phyloP scores from a whole-genome alignment of 306 rosid species.

The Cucumis cinereus region DNA sequence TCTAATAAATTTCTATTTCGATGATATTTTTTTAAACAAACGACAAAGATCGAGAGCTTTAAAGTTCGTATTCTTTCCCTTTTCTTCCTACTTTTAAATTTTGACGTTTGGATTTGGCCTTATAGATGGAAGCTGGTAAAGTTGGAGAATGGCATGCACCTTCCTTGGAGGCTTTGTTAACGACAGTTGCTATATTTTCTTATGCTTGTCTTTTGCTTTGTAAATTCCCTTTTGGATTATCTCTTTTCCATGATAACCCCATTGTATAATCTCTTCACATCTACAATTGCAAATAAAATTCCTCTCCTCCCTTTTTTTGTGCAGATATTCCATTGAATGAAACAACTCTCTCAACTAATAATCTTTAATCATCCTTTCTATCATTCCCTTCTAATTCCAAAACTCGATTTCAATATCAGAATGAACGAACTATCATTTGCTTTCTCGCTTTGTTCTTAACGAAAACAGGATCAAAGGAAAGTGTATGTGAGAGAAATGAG shows the following conservation, averaged over 20 bases:
- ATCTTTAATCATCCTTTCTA: not conserved
- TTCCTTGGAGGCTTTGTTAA: not conserved
- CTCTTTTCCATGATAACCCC: not conserved
- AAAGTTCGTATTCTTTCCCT: not conserved
- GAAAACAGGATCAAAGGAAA: not conserved
- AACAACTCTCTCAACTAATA: not conserved
- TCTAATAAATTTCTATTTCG: too few relatives aligned
- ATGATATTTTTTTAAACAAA: too few relatives aligned
- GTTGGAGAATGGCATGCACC: not conserved
- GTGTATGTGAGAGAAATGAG: not conserved
- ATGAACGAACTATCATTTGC: not conserved
- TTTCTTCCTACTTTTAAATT: not conserved
- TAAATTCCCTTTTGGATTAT: not conserved
- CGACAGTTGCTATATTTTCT: not conserved
- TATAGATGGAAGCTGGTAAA: constrained; percentile 2
- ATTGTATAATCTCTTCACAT: not conserved
- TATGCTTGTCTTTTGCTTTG: not conserved
- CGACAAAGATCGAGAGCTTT: too few relatives aligned
- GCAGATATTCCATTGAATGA: not conserved
- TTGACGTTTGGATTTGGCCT: not conserved
- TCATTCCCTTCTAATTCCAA: not conserved
- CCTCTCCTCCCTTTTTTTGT: not conserved
- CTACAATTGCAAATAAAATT: not conserved
- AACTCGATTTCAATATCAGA: not conserved
- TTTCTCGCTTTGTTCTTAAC: not conserved